These are phyloP conservation scores for Boletus smithii DNA, from an alignment of 1,284 basidiomycete genomes.

Conservation along the genomic window DNA sequence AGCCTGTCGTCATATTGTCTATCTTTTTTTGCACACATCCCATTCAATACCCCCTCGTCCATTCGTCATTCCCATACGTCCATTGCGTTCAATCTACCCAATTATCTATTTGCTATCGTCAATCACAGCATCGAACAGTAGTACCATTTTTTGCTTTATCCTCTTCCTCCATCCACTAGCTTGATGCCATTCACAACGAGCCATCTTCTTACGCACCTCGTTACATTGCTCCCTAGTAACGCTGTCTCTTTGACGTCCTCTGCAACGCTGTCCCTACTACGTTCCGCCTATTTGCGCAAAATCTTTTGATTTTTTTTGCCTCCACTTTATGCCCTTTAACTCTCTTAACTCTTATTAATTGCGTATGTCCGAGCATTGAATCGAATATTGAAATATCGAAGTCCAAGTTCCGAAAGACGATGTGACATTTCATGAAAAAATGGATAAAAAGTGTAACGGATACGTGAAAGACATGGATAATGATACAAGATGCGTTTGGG, in stretches of 20 bases:
- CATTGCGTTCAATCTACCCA: constrained; percentile 18
- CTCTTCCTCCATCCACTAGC: background rate
- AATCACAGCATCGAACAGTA: constrained; percentile 21
- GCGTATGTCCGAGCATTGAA: too few relatives aligned
- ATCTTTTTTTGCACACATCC: constrained; percentile 7
- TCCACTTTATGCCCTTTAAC: too few relatives aligned
- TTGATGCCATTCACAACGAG: constrained; percentile 23
- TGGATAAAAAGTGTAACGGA: too few relatives aligned
- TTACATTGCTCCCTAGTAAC: constrained; percentile 5
- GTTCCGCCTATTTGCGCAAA: too few relatives aligned
- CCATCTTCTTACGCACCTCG: constrained; percentile 14
- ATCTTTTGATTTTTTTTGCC: too few relatives aligned
- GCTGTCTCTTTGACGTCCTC: constrained; percentile 4
- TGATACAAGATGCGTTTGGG: constrained; percentile 22
- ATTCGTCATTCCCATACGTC: constrained; percentile 16
- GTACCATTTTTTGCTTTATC: background rate
- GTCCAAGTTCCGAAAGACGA: too few relatives aligned
- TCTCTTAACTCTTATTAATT: too few relatives aligned
- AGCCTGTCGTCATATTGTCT: constrained; percentile 27
- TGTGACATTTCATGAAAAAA: too few relatives aligned
- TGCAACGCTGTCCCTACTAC: too few relatives aligned
- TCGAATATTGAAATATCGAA: too few relatives aligned
- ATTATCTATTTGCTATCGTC: constrained; percentile 36
- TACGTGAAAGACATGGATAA: constrained; percentile 24
- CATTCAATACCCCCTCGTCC: constrained; percentile 23